Evolutionary conservation across 257 asterid species (phyloP), one percentile per base, ranked within the genome.

Genomic region (Mentha longifolia): DNA sequence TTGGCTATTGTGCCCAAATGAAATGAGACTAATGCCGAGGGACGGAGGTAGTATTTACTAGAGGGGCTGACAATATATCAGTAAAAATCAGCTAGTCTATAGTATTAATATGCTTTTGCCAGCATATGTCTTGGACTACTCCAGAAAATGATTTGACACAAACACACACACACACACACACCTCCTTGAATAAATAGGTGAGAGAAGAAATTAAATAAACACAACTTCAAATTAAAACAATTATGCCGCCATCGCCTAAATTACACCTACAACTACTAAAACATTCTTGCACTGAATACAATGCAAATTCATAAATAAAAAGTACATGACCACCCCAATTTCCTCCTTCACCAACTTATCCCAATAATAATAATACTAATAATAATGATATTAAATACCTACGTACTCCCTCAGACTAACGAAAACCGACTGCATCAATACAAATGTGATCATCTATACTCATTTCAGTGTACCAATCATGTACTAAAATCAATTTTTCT

Each of bases 221-320:
- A 45, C 47, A n/a, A 12, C 59, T 39, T 9, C 31, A 28, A 2
- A 28, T 10, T 20, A 17, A 30, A 31, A 7, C 65, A 30, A 46
- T 20, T 14, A 72, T 33, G 37, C 39, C 25, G 42, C 7, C 19
- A 14, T 14, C 5, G 52, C 52, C 52, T 5, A 46, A 50, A 19
- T 50, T 50, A 30, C 62, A 42, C 41, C 20, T 28, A 45, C 46
- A 35, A 39, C 45, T 17, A 46, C 10, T 33, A 33, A 67, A 75
- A 81, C 79, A 74, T 74, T 81, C 83, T 62, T 65, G 79, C 88
- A 79, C 84, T 81, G 88, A 84, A 76, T 73, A 71, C 85, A 70
- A 84, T 64, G 70, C 51, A 63, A 56, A 50, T 31, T 35, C 51
- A 33, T 64, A 35, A 55, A 46, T 68, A 70, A 47, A 70, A 47